These are phyloP conservation scores for Coemansia asiatica DNA, from an alignment of 192 early-diverging fungal genomes.

Conservation along the genomic window DNA sequence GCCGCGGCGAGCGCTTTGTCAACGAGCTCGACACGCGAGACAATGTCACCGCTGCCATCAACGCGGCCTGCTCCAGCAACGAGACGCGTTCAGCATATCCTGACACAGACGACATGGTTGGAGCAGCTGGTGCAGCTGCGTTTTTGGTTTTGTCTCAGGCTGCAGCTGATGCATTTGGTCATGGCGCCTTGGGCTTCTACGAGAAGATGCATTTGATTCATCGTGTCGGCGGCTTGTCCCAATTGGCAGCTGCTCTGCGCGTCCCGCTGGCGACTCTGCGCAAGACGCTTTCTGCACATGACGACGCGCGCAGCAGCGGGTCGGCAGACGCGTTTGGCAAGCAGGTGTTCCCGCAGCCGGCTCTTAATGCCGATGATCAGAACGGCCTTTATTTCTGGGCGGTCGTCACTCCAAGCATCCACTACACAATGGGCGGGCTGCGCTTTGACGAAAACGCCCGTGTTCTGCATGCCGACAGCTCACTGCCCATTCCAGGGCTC, in stretches of 20 bases:
- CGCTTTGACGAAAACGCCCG: constrained; percentile 32
- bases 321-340: constrained; percentile 67
- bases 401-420: constrained; percentile 76
- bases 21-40: constrained; percentile 94
- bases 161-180: constrained; percentile 45
- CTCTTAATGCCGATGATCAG: constrained; percentile 44
- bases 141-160: constrained; percentile 51
- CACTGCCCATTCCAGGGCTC: constrained; percentile 72
- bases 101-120: no score
- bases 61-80: constrained; percentile 57
- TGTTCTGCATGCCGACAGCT: constrained; percentile 42
- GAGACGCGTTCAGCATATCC: constrained; percentile 18
- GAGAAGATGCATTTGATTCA: constrained; percentile 41
- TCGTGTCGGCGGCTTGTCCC: constrained; percentile 13
- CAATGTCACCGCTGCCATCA: constrained; percentile 88
- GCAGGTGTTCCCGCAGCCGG: constrained; percentile 64
- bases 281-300: constrained; percentile 56
- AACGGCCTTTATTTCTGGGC: constrained; percentile 64
- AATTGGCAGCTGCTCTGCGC: constrained; percentile 32
- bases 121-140: constrained; percentile 22
- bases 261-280: constrained; percentile 48
- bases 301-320: constrained; percentile 51
- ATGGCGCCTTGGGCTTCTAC: constrained; percentile 50
- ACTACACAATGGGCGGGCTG: constrained; percentile 82
- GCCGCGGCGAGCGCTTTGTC: constrained; percentile 83